Evolutionary conservation across 768 basidiomycete species (phyloP), one percentile per base, ranked within the genome.

Genomic region (Boletus subparvulus): DNA sequence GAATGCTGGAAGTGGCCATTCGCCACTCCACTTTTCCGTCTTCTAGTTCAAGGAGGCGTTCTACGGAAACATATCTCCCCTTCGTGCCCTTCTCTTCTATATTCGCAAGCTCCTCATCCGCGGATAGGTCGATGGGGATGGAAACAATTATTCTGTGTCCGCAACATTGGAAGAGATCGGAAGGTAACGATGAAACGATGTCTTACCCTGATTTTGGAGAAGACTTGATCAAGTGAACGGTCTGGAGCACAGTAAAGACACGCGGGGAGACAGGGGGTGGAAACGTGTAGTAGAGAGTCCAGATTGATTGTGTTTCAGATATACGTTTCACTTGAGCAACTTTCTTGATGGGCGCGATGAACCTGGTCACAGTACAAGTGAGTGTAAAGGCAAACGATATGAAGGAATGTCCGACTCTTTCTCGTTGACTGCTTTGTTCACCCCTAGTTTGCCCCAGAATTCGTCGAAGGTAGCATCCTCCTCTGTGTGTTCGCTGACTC

Each of bases 1-100:
- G 82, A 3, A 81, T 83, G 61, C 85, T 86, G 26, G 86, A 85
- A 3, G 87, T 88, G 3, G 88, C 89, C 89, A 92, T 90, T 40
- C 82, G 77, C 89, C 89, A 92, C 69, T 90, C 88, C 13, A 83
- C 81, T 47, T 71, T 80, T 48, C 86, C 90, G 58, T 82, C 74
- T 19, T 80, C 81, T 40, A 85, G 78, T 68, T 87, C 86, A 42
- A 74, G 69, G 50, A 92, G 63, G 32, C 80, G 78, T 70, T 92
- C 90, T 4, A 88, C 84, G 61, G 84, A 83, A 39, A 81, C 83
- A 65, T 91, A 91, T 62, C 81, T 82, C 2, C 85, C 90, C 59
- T 78, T 83, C 3, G 82, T 81, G 8, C 81, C 86, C 52, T 81
- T 83, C 62, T 83, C 81, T 65, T 91, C 87, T 16, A 84, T 69